Base-by-base conservation (phyloP, 345 rosid species). In the Populus alba region DNA sequence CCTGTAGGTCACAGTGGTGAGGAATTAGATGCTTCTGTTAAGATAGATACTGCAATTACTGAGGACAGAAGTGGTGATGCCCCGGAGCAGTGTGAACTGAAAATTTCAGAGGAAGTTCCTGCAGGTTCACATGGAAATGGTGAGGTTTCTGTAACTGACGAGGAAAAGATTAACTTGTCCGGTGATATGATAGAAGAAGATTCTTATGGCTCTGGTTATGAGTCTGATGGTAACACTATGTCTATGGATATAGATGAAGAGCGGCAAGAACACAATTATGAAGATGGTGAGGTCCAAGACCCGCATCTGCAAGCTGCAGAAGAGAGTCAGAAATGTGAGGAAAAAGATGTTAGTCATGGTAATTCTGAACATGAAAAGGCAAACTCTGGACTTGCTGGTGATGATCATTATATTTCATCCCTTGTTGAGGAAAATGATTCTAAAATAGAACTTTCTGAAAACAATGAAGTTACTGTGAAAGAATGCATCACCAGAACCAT, bases 241-340 rank as follows among this genome's bases (percentile, higher is more conserved):
- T 73, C 75, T 29, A 83, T 79, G 81, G 84, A 84, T 81, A 82
- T 81, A 45, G 88, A 87, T 37, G 86, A 80, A 77, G 78, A 80
- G 78, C 71, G 71, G 55, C 81, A 69, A 39, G 81, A 72, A 75
- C 90, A 87, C 77, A 89, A 79, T 22, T 81, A 79, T 67, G 97
- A 90, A 73, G 92, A 92, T 79, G 91, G 89, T 55, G 92, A 90
- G 84, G 90, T 91, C 77, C 85, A 85, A 76, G 92, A 89, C 74
- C 81, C 82, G 73, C 77, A 79, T 37, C 72, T 61, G 59, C 74
- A 71, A 18, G 51, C 70, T 71, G 75, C 66, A 20, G 53, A 73
- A 43, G 89, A 70, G 65, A 87, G 75, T 71, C 75, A 62, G n/a
- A 29, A 47, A 16, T 62, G 70, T 77, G 86, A 82, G 78, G 69